These are phyloP conservation scores for Pseudocercospora pini-densiflorae DNA, from an alignment of 2,329 filamentous ascomycete species.

Conservation along the genomic window DNA sequence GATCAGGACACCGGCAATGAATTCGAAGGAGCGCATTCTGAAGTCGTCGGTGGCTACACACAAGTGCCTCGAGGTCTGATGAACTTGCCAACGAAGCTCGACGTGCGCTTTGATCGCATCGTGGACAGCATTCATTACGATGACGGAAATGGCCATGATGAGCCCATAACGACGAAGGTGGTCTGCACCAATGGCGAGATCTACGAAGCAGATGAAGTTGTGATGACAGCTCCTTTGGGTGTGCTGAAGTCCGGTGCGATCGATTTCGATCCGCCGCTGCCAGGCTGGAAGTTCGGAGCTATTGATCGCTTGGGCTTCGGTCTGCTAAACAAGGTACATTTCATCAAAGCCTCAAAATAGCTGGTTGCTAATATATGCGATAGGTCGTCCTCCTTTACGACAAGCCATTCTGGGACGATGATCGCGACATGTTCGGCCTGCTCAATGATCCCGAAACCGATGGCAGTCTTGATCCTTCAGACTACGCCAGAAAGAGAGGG, in stretches of 20 bases:
- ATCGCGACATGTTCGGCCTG: slow-evolving; percentile 91
- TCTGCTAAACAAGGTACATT: slow-evolving; percentile 79
- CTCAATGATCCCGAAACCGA: slow-evolving; percentile 73
- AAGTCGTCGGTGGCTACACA: slow-evolving; percentile 92
- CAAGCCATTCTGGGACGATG: slow-evolving; percentile 85
- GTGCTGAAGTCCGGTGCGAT: slow-evolving; percentile 84
- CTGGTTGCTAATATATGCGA: slow-evolving; percentile 19
- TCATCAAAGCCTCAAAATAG: neutral
- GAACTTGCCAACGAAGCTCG: slow-evolving; percentile 74
- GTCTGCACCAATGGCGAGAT: slow-evolving; percentile 77
- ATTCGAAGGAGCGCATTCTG: slow-evolving; percentile 92
- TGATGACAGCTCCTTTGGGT: slow-evolving; percentile 87
- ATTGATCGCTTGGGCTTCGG: slow-evolving; percentile 89
- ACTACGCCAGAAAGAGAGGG: slow-evolving; percentile 80
- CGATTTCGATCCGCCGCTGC: slow-evolving; percentile 87
- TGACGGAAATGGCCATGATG: slow-evolving; percentile 32
- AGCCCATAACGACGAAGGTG: slow-evolving; percentile 60
- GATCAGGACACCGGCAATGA: slow-evolving; percentile 98
- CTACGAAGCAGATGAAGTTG: slow-evolving; percentile 85
- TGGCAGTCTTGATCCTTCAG: slow-evolving; percentile 74
- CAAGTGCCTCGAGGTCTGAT: slow-evolving; percentile 87
- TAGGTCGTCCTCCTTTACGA: slow-evolving; percentile 83
- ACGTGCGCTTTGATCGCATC: slow-evolving; percentile 73
- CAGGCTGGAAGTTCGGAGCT: slow-evolving; percentile 79
- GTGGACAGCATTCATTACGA: slow-evolving; percentile 75